Percentiles rank a stretch among this genome's conserved stretches.
These are phyloP conservation scores for Aspergillus costaricaensis DNA, from an alignment of 2,329 filamentous ascomycete genomes.

Conservation along the genomic window DNA sequence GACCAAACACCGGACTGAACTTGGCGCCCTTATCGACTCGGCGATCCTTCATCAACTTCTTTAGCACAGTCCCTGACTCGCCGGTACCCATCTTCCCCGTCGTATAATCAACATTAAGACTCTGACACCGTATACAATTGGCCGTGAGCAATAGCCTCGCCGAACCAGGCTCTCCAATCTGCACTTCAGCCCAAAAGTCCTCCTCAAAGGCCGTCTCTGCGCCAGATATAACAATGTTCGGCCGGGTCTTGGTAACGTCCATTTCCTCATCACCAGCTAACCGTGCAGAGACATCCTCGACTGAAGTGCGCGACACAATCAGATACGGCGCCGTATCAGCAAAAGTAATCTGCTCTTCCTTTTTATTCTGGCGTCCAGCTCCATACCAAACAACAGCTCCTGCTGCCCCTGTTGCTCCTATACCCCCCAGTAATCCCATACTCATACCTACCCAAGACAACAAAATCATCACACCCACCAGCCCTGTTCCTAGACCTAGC, in stretches of 20 bases:
- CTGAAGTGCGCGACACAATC: conserved; percentile 68
- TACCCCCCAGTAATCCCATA: not conserved
- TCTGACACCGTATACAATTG: conserved; percentile 69
- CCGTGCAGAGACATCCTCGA: conserved; percentile 64
- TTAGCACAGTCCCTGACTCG: conserved; percentile 63
- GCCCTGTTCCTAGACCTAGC: not conserved
- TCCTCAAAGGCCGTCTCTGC: conserved; percentile 63
- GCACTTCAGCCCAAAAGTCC: conserved; percentile 70
- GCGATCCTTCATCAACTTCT: conserved; percentile 69
- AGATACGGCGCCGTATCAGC: conserved; percentile 61
- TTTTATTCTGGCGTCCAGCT: not conserved
- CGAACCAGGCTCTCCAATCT: conserved; percentile 13
- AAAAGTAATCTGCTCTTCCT: conserved; percentile 33
- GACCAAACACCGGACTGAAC: conserved; percentile 71
- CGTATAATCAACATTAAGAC: conserved; percentile 70
- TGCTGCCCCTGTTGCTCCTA: conserved; percentile 10
- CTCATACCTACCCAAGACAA: conserved; percentile 7
- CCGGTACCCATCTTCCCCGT: conserved; percentile 62
- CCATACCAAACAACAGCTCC: conserved; percentile 9
- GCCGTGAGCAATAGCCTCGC: conserved; percentile 61
- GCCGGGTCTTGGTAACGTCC: conserved; percentile 70
- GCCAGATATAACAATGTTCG: conserved; percentile 70
- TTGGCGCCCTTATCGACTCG: conserved; percentile 69
- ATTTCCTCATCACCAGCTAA: conserved; percentile 54
- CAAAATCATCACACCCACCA: conserved; percentile 12